Evolutionary conservation across 2,329 filamentous ascomycete genomes (phyloP), one percentile per base, ranked within the genome.

Genomic region (Myriosclerotinia scirpicola): DNA sequence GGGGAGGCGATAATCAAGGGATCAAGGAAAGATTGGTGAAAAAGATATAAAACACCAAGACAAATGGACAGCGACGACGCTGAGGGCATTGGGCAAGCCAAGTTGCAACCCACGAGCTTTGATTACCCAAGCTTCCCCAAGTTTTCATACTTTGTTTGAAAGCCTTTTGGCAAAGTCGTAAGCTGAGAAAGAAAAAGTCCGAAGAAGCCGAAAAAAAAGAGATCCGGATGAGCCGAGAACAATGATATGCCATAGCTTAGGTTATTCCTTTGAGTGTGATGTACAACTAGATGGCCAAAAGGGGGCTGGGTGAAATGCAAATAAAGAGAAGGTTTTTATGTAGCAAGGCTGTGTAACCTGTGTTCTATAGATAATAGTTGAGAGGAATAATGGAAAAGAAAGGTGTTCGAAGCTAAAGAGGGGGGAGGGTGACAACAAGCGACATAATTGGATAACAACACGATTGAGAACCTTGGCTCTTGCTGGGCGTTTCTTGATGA

Each of bases 301-400:
- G 38, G 56, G 56, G 58, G 58, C 58, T 60, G 58, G 50, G 58
- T 26, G 8, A 38, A 30, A 50, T 12, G 8, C 44, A 60, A 5
- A 60, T 48, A 34, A 17, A 48, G 44, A 36, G 12, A 59, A 48
- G 42, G 30, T 48, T 48, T 26, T 26, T 2, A 26, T 26, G 26
- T 26, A 26, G 26, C 26, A 26, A 3, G 26, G 26, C 26, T 26
- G 26, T 34, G 42, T 59, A 3, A 3, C 2, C 26, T 26, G 26
- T 34, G 42, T 59, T 22, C 42, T 48, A 36, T 42, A 36, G 14
- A 15, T 38, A 46, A 46, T 0, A 36, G 48, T 26, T 2, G 30
- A 22, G 3, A 1, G 14, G 15, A 60, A 38, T n/a, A n/a, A n/a
- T n/a, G 9, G 15, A 50, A 30, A 22, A n/a, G 40, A 34, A 34